phyloP scores from a whole-genome alignment of 2,329 filamentous ascomycete species.

The Emergomyces pasteurianus region DNA sequence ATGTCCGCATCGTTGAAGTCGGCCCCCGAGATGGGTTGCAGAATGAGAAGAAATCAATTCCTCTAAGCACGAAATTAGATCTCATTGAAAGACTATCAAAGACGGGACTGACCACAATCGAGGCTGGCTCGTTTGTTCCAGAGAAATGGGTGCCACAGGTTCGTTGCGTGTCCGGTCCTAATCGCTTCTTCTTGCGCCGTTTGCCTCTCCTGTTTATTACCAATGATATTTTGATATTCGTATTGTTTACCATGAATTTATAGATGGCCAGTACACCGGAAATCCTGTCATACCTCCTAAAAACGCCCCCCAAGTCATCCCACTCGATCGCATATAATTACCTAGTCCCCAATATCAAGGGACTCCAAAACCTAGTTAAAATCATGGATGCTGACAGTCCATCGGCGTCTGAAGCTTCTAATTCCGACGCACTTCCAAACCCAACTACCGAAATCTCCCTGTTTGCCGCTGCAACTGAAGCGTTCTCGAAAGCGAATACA shows the following conservation, averaged over 20 bases:
- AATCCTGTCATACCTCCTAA: conserved; percentile 45
- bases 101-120: conserved; percentile 39
- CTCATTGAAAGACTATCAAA: conserved; percentile 36
- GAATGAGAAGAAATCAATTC: conserved; percentile 40
- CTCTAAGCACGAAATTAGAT: conserved; percentile 38
- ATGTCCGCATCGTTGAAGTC: conserved; percentile 43
- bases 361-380: conserved; percentile 47
- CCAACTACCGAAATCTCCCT: conserved; percentile 47
- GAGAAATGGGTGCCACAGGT: conserved; percentile 45
- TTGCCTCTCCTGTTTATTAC: background rate
- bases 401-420: conserved; percentile 16
- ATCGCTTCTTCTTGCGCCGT: background rate
- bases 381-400: conserved; percentile 34
- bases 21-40: conserved; percentile 43
- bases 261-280: conserved; percentile 55
- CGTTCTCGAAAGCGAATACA: conserved; percentile 54
- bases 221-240: background rate
- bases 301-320: conserved; percentile 37
- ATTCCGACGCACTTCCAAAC: conserved; percentile 18
- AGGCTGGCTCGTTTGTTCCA: conserved; percentile 42
- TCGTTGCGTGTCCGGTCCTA: background rate
- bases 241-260: background rate
- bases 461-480: conserved; percentile 53
- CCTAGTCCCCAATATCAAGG: conserved; percentile 52
- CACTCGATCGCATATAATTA: conserved; percentile 52